Evolutionary conservation across 2,329 filamentous ascomycete species (phyloP).

Genomic region (Pyrenophora graminea): DNA sequence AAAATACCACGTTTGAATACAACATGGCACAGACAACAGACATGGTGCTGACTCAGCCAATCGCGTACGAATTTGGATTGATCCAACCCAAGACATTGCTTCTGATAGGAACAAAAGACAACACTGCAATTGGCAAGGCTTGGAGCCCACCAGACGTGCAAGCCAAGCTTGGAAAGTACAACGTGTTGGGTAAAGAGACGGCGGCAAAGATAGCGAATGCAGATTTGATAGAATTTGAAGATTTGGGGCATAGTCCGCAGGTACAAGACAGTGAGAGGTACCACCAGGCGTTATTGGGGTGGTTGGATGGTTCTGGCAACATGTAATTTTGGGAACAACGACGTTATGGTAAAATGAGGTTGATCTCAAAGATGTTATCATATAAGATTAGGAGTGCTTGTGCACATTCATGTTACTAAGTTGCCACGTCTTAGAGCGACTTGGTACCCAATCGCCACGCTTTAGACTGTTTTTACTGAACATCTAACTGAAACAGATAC

Average conservation of each 20-base stretch:
- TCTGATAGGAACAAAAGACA: slow-evolving; percentile 58
- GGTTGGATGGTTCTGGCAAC: slow-evolving; percentile 41
- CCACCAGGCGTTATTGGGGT: slow-evolving; percentile 53
- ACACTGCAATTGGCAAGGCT: slow-evolving; percentile 59
- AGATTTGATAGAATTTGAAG: slow-evolving; percentile 54
- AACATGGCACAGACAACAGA: slow-evolving; percentile 59
- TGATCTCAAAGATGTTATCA: not conserved
- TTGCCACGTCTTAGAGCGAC: no score
- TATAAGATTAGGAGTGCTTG: no score
- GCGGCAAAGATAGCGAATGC: slow-evolving; percentile 51
- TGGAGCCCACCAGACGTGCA: slow-evolving; percentile 48
- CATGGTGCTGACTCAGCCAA: slow-evolving; percentile 59
- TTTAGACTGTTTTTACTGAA: no score
- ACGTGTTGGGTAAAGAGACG: slow-evolving; percentile 54
- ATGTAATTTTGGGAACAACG: not conserved
- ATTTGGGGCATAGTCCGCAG: slow-evolving; percentile 59
- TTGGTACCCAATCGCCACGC: no score
- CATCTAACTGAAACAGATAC: no score
- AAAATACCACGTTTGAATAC: slow-evolving; percentile 48
- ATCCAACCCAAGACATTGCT: slow-evolving; percentile 55
- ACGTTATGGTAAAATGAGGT: not conserved
- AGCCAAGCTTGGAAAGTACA: slow-evolving; percentile 53
- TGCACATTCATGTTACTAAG: not conserved
- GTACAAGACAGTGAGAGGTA: slow-evolving; percentile 57
- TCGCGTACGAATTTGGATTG: slow-evolving; percentile 56